Evolutionary conservation across 2,329 filamentous ascomycete species (phyloP), one percentile per base, ranked within the genome.

Genomic region (Botrytis byssoidea): DNA sequence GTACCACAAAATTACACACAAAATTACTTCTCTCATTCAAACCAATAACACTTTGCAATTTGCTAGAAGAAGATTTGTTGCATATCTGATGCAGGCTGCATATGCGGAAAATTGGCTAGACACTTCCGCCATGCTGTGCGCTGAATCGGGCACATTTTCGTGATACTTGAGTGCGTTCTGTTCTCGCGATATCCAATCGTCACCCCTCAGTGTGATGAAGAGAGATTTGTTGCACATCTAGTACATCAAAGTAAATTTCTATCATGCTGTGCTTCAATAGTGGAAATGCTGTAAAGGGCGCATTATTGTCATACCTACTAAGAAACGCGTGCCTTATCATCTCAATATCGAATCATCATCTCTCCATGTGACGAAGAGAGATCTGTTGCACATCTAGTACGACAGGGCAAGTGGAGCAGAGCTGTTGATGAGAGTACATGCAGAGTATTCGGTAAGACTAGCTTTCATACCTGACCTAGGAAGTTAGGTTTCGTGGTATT

Each of bases 151-250:
- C 48, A n/a, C 22, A 51, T n/a, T n/a, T 12, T n/a, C 25, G 25
- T 51, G 4, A n/a, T 51, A 2, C 48, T 2, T 2, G 25, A 51
- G 10, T 14, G 48, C 2, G 12, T 2, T 3, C 10, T 51, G 10
- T 51, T 10, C 7, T 32, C 6, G 1, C 5, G 0, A 32, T 20
- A 59, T 59, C 29, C 29, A 60, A 35, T 60, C 3, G 22, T 32
- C 3, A 35, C 2, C 2, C 16, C 0, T 5, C 18, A 18, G n/a
- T 29, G 14, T 4, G 14, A 29, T 4, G 6, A 5, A 29, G 16
- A 64, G 61, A 7, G 4, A 29, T 64, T 42, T 22, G n/a, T 44
- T 44, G 61, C 40, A 12, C 1, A 9, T 64, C 37, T 42, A 4
- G 35, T 55, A 16, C 10, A 4, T 5, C 22, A 25, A 48, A 1